Percentiles rank a stretch among this genome's conserved stretches.
Evolutionary conservation across 2,329 filamentous ascomycete species (phyloP).

Genomic region (Aspergillus sp.): DNA sequence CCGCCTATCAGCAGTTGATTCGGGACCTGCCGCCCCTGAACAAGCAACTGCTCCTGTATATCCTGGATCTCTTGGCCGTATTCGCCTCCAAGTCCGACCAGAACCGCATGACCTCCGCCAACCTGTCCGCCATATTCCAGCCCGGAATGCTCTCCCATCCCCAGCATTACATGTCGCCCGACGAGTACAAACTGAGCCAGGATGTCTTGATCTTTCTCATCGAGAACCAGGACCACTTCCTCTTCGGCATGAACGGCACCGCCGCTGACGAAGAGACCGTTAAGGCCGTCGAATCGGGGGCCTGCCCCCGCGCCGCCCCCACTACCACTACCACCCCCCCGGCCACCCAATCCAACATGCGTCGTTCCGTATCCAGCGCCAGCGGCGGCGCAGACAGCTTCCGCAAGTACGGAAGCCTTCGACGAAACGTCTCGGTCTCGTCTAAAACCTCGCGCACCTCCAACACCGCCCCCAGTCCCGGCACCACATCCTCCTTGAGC

Average conservation of each 20-base stretch:
- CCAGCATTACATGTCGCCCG: conserved; percentile 85
- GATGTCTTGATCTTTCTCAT: conserved; percentile 96
- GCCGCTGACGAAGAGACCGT: conserved; percentile 78
- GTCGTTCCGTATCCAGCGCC: conserved; percentile 74
- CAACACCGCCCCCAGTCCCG: conserved; percentile 61
- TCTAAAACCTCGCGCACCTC: conserved; percentile 78
- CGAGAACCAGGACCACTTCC: conserved; percentile 95
- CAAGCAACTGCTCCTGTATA: conserved; percentile 86
- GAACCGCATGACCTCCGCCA: conserved; percentile 93
- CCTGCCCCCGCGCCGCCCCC: conserved; percentile 31
- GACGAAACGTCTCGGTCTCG: conserved; percentile 84
- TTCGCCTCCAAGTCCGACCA: conserved; percentile 95
- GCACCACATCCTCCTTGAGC: conserved; percentile 48
- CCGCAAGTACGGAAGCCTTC: conserved; percentile 64
- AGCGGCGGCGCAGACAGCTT: conserved; percentile 85
- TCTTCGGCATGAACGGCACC: conserved; percentile 98
- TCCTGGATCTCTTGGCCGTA: conserved; percentile 88
- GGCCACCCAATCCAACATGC: conserved; percentile 48
- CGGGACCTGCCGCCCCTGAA: conserved; percentile 89
- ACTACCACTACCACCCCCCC: conserved; percentile 37
- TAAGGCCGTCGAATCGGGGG: conserved; percentile 61
- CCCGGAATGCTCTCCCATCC: conserved; percentile 93
- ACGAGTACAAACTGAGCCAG: conserved; percentile 90
- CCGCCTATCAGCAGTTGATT: conserved; percentile 79
- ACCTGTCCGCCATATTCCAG: conserved; percentile 94